Conservation (phyloP, 2,329 filamentous ascomycete genomes). For the Botrytis porri region DNA sequence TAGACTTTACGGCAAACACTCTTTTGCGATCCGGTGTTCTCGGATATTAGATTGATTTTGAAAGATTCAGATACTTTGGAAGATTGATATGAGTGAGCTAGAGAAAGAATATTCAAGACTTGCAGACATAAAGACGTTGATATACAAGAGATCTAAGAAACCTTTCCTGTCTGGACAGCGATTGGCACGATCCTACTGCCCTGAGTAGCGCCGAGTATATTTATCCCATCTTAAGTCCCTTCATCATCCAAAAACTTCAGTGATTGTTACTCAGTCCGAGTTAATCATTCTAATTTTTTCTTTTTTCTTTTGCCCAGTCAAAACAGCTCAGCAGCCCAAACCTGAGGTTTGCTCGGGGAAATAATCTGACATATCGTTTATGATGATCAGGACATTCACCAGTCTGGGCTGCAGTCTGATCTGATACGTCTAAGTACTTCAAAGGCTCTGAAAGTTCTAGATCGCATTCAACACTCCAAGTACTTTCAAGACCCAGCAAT, state of each 20-base stretch:
- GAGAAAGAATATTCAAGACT: too few relatives aligned
- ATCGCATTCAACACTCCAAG: not conserved
- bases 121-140: too few relatives aligned
- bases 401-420: not conserved
- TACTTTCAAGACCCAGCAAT: not conserved
- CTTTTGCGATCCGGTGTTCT: not conserved
- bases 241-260: not conserved
- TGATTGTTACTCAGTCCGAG: not conserved
- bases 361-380: not conserved
- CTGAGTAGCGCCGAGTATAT: not conserved
- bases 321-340: not conserved
- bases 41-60: not conserved
- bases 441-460: not conserved
- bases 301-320: accelerated
- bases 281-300: too few relatives aligned
- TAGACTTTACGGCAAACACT: not conserved
- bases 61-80: accelerated
- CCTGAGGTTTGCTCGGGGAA: not conserved
- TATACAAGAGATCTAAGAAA: too few relatives aligned
- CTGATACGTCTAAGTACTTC: not conserved
- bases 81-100: not conserved
- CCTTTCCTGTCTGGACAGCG: too few relatives aligned
- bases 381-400: not conserved
- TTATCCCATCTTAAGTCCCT: accelerated
- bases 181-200: not conserved